Evolutionary conservation across 2,329 filamentous ascomycete genomes (phyloP).

Genomic region (Orbilia ellipsospora): DNA sequence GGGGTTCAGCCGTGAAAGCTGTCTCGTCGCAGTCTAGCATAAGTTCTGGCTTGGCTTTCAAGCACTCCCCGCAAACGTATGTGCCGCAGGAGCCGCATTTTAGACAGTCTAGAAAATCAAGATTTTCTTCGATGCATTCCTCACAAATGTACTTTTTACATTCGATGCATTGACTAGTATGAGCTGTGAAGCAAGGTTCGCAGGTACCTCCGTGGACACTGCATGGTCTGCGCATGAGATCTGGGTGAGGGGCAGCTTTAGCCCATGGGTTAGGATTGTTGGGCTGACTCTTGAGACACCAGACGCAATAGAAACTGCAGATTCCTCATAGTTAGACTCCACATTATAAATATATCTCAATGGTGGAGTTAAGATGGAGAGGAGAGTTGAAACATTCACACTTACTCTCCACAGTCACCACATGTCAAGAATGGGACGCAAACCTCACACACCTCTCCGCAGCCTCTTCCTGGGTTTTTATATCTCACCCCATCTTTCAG

Average conservation of each 20-base stretch:
- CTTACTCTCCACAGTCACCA: conserved; percentile 49
- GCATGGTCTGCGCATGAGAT: conserved; percentile 25
- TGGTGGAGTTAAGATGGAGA: neutral
- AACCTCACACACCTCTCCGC: conserved; percentile 39
- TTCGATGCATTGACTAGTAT: conserved; percentile 6
- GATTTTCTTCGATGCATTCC: conserved; percentile 37
- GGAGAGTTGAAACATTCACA: neutral
- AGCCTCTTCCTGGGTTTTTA: conserved; percentile 18
- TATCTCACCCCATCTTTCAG: neutral
- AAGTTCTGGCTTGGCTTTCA: neutral
- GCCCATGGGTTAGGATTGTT: conserved; percentile 34
- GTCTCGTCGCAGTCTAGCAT: conserved; percentile 7
- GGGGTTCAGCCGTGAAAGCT: neutral
- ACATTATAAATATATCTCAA: no score
- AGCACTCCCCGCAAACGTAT: conserved; percentile 21
- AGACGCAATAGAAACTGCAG: conserved; percentile 41
- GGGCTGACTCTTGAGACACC: neutral
- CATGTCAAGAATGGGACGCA: conserved; percentile 42
- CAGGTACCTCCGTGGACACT: conserved; percentile 41
- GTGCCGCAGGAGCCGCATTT: conserved; percentile 7
- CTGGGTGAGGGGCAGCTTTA: neutral
- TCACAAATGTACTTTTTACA: conserved; percentile 31
- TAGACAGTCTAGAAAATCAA: conserved; percentile 3
- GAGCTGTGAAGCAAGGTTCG: conserved; percentile 25
- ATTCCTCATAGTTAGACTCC: neutral